Percentiles rank a stretch among this genome's conserved stretches.
These are phyloP conservation scores for Cyclanthera cordifolia DNA, from an alignment of 306 rosid species.

Conservation along the genomic window DNA sequence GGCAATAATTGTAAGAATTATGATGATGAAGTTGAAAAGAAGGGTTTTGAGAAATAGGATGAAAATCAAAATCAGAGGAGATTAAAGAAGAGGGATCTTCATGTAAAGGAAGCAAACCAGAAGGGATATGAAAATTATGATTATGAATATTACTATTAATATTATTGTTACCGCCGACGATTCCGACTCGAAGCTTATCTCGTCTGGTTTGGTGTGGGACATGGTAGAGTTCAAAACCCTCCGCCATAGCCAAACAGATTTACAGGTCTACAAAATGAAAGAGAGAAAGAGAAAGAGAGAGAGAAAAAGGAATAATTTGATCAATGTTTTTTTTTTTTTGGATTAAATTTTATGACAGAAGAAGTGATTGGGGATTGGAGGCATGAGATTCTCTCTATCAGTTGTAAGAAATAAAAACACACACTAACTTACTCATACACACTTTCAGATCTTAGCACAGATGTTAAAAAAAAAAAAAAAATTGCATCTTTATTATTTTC, in stretches of 20 bases:
- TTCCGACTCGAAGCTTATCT: constrained; percentile 54
- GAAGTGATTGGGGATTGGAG: constrained; percentile 11
- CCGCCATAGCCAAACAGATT: constrained; percentile 38
- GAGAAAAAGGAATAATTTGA: too few species aligned
- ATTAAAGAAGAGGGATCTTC: constrained; percentile 29
- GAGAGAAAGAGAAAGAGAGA: background rate
- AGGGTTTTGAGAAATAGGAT: constrained; percentile 2
- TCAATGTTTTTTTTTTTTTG: too few species aligned
- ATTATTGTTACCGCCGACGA: background rate
- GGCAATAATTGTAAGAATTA: constrained; percentile 16
- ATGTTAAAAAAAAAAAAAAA: background rate
- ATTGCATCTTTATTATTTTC: background rate
- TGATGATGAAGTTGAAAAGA: constrained; percentile 16
- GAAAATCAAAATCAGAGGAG: constrained; percentile 32
- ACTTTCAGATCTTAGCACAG: background rate
- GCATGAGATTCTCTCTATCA: constrained; percentile 15
- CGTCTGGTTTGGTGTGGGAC: constrained; percentile 77
- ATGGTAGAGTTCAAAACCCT: constrained; percentile 61
- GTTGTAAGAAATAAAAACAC: background rate
- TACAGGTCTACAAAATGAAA: too few species aligned
- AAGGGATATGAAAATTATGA: constrained; percentile 1
- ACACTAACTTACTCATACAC: too few species aligned
- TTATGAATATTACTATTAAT: background rate
- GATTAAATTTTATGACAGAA: background rate
- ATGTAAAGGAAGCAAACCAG: constrained; percentile 24